Evolutionary conservation across 2,329 filamentous ascomycete genomes (phyloP).

Genomic region (Phoma sp.): DNA sequence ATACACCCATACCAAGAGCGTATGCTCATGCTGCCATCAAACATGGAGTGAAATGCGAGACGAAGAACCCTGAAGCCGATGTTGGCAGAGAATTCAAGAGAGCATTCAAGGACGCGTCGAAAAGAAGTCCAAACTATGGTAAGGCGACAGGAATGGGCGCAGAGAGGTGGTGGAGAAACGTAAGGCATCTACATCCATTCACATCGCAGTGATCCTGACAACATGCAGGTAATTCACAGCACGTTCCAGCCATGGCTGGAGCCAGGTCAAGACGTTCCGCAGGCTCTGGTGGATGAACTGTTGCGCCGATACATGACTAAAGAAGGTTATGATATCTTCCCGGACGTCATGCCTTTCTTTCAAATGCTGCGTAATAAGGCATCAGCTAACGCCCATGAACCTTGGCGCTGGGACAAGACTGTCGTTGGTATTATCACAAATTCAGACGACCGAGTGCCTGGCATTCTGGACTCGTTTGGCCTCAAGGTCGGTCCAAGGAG

Average conservation of each 20-base stretch:
- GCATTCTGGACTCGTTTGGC: slow-evolving; percentile 62
- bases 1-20: slow-evolving; percentile 58
- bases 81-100: slow-evolving; percentile 43
- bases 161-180: slow-evolving; percentile 67
- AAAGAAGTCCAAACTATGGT: slow-evolving; percentile 66
- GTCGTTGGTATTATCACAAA: slow-evolving; percentile 68
- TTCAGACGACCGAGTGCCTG: slow-evolving; percentile 66
- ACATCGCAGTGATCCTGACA: too few species aligned
- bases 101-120: slow-evolving; percentile 59
- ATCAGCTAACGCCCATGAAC: background rate
- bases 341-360: slow-evolving; percentile 58
- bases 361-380: slow-evolving; percentile 44
- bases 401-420: slow-evolving; percentile 51
- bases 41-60: slow-evolving; percentile 58
- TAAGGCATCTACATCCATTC: too few species aligned
- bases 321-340: slow-evolving; percentile 61
- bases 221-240: slow-evolving; percentile 59
- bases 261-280: slow-evolving; percentile 49
- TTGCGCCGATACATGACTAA: slow-evolving; percentile 62
- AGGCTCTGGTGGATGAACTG: slow-evolving; percentile 57
- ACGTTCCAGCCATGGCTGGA: slow-evolving; percentile 51
- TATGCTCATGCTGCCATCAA: slow-evolving; percentile 62
- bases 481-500: slow-evolving; percentile 52
- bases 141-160: slow-evolving; percentile 60
- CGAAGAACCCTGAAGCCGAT: slow-evolving; percentile 31